Evolutionary conservation across 371 early-diverging fungal species (phyloP).

Genomic region (Mortierella sp.): DNA sequence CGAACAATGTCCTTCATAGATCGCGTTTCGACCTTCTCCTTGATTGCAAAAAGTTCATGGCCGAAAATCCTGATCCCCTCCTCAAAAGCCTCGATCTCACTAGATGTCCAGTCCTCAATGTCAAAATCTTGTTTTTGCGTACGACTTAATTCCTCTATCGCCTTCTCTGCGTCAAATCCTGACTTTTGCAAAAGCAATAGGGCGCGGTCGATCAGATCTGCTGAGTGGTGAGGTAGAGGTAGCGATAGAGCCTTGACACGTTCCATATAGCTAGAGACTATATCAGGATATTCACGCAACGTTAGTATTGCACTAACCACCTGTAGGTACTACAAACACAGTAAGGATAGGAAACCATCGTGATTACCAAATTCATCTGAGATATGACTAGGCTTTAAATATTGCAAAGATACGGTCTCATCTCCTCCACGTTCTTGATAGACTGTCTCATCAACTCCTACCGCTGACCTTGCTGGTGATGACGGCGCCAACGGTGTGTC

Average conservation of each 20-base stretch:
- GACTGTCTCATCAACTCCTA: conserved; percentile 19
- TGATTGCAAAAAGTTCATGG: conserved; percentile 74
- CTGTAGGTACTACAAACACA: background rate
- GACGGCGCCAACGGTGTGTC: conserved; percentile 28
- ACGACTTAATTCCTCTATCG: conserved; percentile 62
- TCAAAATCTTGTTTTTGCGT: conserved; percentile 62
- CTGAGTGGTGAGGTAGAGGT: conserved; percentile 57
- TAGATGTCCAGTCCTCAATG: conserved; percentile 69
- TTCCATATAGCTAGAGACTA: conserved; percentile 63
- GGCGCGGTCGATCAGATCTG: conserved; percentile 74
- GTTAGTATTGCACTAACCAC: background rate
- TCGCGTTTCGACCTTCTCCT: conserved; percentile 65
- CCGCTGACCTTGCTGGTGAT: conserved; percentile 37
- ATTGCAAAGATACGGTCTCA: conserved; percentile 58
- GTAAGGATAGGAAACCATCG: background rate
- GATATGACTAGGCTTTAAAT: conserved; percentile 53
- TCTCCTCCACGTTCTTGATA: conserved; percentile 57
- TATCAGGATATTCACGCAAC: background rate
- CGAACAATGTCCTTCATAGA: conserved; percentile 72
- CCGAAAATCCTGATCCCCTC: conserved; percentile 74
- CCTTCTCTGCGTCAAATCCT: conserved; percentile 66
- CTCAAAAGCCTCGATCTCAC: conserved; percentile 73
- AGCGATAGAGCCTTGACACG: conserved; percentile 54
- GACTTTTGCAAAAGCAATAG: conserved; percentile 64
- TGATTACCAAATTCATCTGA: conserved; percentile 54